Evolutionary conservation across 805 yeast genomes (phyloP).

Genomic region (Candida ponderosae): DNA sequence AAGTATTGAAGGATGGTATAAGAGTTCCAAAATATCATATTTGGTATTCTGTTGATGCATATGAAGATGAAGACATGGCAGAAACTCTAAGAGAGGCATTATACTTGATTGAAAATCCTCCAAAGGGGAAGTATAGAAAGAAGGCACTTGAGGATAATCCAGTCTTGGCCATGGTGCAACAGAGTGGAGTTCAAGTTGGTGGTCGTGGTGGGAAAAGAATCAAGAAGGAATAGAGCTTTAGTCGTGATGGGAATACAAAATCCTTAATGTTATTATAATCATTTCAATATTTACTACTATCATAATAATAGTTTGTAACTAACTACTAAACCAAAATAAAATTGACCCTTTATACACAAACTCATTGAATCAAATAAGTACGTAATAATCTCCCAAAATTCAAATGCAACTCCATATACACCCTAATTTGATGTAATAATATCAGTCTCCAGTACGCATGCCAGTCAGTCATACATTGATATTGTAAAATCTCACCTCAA

Average conservation of each 20-base stretch:
- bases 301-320: no score
- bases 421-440: no score
- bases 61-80: constrained; percentile 57
- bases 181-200: not conserved
- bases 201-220: not conserved
- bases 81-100: constrained; percentile 55
- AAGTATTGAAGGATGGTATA: constrained; percentile 49
- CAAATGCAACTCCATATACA: no score
- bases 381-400: no score
- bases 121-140: constrained; percentile 27
- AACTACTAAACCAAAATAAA: no score
- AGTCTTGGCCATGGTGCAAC: constrained; percentile 6
- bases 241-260: not conserved
- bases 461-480: not conserved
- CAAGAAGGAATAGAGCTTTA: not conserved
- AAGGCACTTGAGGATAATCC: constrained; percentile 3
- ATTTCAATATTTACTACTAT: no score
- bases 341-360: no score
- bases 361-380: no score
- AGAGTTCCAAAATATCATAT: constrained; percentile 55
- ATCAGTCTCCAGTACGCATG: constrained; percentile 15
- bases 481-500: constrained; percentile 35
- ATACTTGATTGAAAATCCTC: constrained; percentile 41
- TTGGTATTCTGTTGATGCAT: constrained; percentile 82
- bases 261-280: no score